Percentiles rank a stretch among this genome's conserved stretches.
These are phyloP conservation scores for Orbilia brochopaga DNA, from an alignment of 2,329 filamentous ascomycete genomes.

Conservation along the genomic window DNA sequence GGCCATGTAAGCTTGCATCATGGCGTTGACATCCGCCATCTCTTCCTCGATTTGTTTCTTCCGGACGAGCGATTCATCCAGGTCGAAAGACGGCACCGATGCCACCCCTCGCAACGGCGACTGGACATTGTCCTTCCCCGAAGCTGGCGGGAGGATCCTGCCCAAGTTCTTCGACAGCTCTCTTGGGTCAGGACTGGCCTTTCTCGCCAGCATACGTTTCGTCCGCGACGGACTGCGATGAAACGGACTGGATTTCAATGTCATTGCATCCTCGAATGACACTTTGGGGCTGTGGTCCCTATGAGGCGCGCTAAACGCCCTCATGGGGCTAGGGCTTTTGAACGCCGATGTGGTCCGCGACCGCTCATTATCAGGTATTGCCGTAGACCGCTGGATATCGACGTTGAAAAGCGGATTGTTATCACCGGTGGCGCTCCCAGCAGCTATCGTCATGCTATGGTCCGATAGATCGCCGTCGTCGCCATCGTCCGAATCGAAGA, in stretches of 20 bases:
- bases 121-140: conserved; percentile 35
- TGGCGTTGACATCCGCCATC: conserved; percentile 20
- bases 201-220: conserved; percentile 37
- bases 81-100: conserved; percentile 5
- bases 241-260: conserved; percentile 32
- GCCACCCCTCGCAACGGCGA: conserved; percentile 16
- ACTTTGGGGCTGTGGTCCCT: conserved; percentile 39
- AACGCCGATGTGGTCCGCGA: conserved; percentile 6
- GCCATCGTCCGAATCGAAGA: conserved; percentile 30
- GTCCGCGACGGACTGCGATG: conserved; percentile 37
- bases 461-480: conserved; percentile 31
- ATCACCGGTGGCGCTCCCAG: conserved; percentile 21
- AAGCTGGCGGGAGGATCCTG: conserved; percentile 20
- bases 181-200: conserved; percentile 34
- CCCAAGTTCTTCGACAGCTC: conserved; percentile 35
- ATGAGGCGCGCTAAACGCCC: conserved; percentile 21
- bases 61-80: neutral
- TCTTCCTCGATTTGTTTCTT: conserved; percentile 34
- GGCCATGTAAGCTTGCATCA: conserved; percentile 39
- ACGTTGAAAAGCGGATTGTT: conserved; percentile 21
- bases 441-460: conserved; percentile 24
- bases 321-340: conserved; percentile 31
- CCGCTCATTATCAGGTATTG: conserved; percentile 17
- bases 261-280: conserved; percentile 27
- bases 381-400: conserved; percentile 14